Evolutionary conservation across 352 stramenopile species (phyloP), one percentile per base, ranked within the genome.

Genomic region (Pythium monospermum): DNA sequence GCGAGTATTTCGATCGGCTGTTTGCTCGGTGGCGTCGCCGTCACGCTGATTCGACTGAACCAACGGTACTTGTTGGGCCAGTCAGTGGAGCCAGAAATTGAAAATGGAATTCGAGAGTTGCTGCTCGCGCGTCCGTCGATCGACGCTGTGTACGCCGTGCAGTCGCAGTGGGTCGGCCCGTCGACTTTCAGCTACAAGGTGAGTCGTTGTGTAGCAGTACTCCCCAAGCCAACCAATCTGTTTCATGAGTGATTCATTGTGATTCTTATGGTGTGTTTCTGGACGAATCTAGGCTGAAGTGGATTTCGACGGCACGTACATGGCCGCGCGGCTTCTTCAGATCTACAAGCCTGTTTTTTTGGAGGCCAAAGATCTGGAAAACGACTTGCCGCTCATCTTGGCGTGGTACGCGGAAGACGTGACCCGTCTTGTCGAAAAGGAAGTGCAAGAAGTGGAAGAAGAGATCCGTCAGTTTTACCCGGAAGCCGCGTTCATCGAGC

Each of bases 101-200:
- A 91, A 59, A 64, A 90, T 53, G 73, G 81, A 27, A 92, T 91
- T 57, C 73, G 81, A 6, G 68, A 89, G 48, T 59, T 90, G 31
- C 54, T 92, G 54, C 69, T 96, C 27, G 79, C 73, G 18, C 76
- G 90, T 22, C 77, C 84, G 37, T 96, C 87, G 53, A 98, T 98
- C 66, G 94, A 98, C 41, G 88, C 92, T 48, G 90, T 98, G 25
- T 90, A 96, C 61, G 87, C 77, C 19, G 94, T 99, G 43, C 96
- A 99, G 73, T 98, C 85, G 35, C 95, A 99, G 74, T 99, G 95
- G 95, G 95, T 98, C 33, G 94, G 95, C 16, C 95, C 96, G 3
- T 96, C 97, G 57, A 98, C 90, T 7, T 99, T 99, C 61, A 97
- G 91, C 54, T 99, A 98, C 83, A 99, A 99, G 75, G 82, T 93